Percentiles rank a stretch among this genome's conserved stretches.
Evolutionary conservation across 352 stramenopile genomes (phyloP).

Genomic region (Saprolegnia parasitica): DNA sequence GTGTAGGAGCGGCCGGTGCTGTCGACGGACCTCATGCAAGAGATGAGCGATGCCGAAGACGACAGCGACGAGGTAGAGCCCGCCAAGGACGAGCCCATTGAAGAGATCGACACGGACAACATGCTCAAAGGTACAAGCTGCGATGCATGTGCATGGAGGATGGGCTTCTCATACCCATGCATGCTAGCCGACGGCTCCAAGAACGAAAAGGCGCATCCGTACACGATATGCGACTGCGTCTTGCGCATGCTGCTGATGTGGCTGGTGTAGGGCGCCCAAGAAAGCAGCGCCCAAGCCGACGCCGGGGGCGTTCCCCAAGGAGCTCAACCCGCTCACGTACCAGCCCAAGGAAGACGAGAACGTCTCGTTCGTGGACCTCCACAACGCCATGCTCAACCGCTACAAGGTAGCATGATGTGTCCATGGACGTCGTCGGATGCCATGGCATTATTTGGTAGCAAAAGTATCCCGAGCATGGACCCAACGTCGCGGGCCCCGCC

Average conservation of each 20-base stretch:
- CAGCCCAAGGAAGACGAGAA: constrained; percentile 15
- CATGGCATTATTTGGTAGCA: not conserved
- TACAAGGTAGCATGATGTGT: constrained; percentile 4
- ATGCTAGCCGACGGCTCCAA: constrained; percentile 8
- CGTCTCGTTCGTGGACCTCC: constrained; percentile 21
- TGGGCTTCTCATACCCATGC: too few species aligned
- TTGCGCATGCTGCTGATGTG: not conserved
- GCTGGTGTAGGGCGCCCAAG: not conserved
- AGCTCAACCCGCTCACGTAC: constrained; percentile 18
- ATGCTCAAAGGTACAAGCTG: constrained; percentile 8
- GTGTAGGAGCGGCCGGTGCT: constrained; percentile 22
- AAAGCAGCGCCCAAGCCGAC: not conserved
- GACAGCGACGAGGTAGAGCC: constrained; percentile 1
- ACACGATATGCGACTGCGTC: not conserved
- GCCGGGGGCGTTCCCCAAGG: constrained; percentile 16
- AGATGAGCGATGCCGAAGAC: not conserved
- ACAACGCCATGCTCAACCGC: constrained; percentile 23
- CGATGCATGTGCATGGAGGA: too few species aligned
- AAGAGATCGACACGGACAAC: constrained; percentile 24
- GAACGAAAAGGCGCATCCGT: constrained; percentile 4
- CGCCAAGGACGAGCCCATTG: constrained; percentile 2
- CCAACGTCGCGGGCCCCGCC: not conserved
- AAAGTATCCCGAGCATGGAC: constrained; percentile 22
- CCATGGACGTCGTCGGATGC: not conserved
- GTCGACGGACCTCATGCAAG: not conserved